Evolutionary conservation across 2,329 filamentous ascomycete genomes (phyloP).

Genomic region (Parastagonospora nodorum): DNA sequence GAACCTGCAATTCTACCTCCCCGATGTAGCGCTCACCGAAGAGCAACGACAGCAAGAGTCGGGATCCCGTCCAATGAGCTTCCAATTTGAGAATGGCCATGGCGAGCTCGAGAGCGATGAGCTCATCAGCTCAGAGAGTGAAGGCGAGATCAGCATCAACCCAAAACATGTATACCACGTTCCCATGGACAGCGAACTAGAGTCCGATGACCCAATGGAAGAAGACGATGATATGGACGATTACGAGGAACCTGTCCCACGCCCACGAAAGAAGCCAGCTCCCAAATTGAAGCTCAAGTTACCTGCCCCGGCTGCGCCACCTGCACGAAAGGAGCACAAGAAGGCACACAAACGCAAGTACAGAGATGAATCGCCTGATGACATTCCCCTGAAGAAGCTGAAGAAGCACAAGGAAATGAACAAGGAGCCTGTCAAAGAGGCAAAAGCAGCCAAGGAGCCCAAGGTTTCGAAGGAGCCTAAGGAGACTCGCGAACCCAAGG

Average conservation of each 20-base stretch:
- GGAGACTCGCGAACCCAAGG: slow-evolving; percentile 15
- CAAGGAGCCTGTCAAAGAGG: slow-evolving; percentile 14
- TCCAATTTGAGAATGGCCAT: slow-evolving; percentile 70
- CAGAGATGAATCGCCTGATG: slow-evolving; percentile 33
- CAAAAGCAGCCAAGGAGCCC: slow-evolving; percentile 16
- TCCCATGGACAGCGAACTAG: slow-evolving; percentile 29
- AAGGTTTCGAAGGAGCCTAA: slow-evolving; percentile 11
- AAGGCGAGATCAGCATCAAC: slow-evolving; percentile 39
- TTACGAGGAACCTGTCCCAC: slow-evolving; percentile 44
- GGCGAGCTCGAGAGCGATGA: slow-evolving; percentile 60
- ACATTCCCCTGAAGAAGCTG: slow-evolving; percentile 36
- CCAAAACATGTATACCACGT: slow-evolving; percentile 41
- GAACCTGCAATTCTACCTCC: slow-evolving; percentile 70
- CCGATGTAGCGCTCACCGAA: slow-evolving; percentile 55
- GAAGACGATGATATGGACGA: slow-evolving; percentile 46
- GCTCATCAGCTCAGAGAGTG: slow-evolving; percentile 41
- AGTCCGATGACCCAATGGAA: slow-evolving; percentile 31
- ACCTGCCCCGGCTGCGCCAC: slow-evolving; percentile 8
- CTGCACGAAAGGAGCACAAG: slow-evolving; percentile 27
- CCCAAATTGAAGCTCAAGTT: slow-evolving; percentile 40
- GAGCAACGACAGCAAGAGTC: slow-evolving; percentile 57
- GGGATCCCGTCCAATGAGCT: slow-evolving; percentile 67
- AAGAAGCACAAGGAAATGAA: slow-evolving; percentile 9
- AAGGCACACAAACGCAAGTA: slow-evolving; percentile 33
- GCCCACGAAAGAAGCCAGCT: slow-evolving; percentile 31